Evolutionary conservation across 352 stramenopile species (phyloP), one percentile per base, ranked within the genome.

Genomic region (Globisporangium uncinulatum): DNA sequence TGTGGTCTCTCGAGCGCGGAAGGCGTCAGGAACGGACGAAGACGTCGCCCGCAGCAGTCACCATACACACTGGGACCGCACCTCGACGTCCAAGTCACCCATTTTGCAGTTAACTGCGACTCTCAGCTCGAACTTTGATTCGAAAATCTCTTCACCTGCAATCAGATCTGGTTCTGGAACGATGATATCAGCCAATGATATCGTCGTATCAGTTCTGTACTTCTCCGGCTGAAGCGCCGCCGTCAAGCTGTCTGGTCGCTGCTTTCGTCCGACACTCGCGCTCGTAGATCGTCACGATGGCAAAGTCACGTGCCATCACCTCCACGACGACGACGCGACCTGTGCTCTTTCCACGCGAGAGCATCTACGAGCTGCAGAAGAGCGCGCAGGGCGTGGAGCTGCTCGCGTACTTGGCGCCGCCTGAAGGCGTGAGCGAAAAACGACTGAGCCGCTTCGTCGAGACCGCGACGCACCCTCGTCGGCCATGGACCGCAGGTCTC

Each of bases 381-480:
- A 73, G 67, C 9, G 52, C 74, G 11, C 65, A 61, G 0, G 83
- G 78, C 20, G 74, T 89, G 49, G 78, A 88, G 56, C 57, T 90
- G 14, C 47, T 81, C 44, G 70, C 69, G 51, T 70, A 74, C n/a
- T 59, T 89, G 43, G 46, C 59, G 42, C 63, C 75, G 6, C 43
- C 51, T 0, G 79, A 86, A 4, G 71, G 72, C 14, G 61, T 86
- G 47, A 77, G 67, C 61, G 79, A 87, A n/a, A 92, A 93, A 65
- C 86, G 86, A 46, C 66, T 72, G 21, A 88, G 76, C 53, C 78
- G 79, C 19, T 69, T 89, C 17, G 77, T 73, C n/a, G 79, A 89
- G 31, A 70, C 74, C 5, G 61, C 72, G 17, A 87, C 88, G 51
- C 81, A 93, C 51, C 66, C 76, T 7, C 61, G 84, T 21, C 79